Evolutionary conservation across 371 early-diverging fungal genomes (phyloP).

Genomic region (Mortierella sp.): DNA sequence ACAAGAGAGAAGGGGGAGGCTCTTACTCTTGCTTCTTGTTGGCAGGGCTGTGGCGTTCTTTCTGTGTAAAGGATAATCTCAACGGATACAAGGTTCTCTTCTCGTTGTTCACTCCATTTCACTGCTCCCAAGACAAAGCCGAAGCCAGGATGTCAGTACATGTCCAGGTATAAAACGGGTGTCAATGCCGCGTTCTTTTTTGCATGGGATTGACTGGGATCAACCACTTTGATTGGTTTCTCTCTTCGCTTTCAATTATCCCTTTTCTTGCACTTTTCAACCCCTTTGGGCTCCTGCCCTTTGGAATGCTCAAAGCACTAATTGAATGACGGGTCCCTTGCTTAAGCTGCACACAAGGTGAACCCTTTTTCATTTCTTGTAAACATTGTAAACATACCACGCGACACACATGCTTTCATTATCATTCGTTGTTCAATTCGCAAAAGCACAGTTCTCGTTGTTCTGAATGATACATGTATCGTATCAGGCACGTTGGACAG

Average conservation of each 20-base stretch:
- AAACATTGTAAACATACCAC: background rate
- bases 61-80: background rate
- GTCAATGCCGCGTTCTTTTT: background rate
- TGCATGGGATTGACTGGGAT: background rate
- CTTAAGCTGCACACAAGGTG: background rate
- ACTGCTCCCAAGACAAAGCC: too few species aligned
- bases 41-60: background rate
- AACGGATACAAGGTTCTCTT: background rate
- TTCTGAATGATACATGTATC: too few species aligned
- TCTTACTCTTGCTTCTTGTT: background rate
- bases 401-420: background rate
- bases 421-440: background rate
- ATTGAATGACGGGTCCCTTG: background rate
- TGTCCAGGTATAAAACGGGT: background rate
- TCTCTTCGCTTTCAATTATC: background rate
- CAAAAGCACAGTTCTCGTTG: too few species aligned
- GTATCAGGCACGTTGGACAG: background rate
- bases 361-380: background rate
- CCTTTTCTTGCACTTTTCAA: background rate
- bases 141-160: background rate
- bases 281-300: background rate
- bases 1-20: background rate
- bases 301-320: conserved; percentile 5
- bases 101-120: background rate
- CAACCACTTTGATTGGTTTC: background rate